These are phyloP conservation scores for Abrus pulchellus DNA, from an alignment of 306 rosid species.

Conservation along the genomic window DNA sequence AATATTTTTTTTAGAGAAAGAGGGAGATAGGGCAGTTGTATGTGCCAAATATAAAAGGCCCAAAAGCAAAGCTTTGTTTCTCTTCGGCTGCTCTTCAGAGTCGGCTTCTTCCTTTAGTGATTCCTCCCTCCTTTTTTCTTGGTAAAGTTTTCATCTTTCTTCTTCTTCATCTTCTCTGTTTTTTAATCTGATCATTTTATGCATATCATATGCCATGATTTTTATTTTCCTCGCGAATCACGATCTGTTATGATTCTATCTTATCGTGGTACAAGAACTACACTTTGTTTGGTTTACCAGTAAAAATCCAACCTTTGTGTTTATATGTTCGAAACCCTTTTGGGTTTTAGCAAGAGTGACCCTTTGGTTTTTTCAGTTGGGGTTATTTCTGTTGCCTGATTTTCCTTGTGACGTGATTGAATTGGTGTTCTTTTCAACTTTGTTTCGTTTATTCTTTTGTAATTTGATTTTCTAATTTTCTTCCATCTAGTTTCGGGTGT, in stretches of 20 bases:
- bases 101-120: background rate
- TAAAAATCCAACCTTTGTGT: background rate
- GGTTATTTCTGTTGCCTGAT: background rate
- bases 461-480: background rate
- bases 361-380: background rate
- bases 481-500: background rate
- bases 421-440: background rate
- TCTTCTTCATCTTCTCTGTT: background rate
- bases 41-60: conserved; percentile 30
- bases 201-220: background rate
- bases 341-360: background rate
- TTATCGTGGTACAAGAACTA: background rate
- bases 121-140: background rate
- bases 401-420: background rate
- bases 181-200: background rate
- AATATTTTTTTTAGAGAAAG: background rate
- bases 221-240: background rate
- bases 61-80: background rate
- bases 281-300: background rate
- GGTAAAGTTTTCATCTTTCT: conserved; percentile 22
- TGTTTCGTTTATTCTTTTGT: background rate
- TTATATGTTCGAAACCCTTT: conserved; percentile 4
- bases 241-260: conserved; percentile 42
- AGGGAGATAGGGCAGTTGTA: conserved; percentile 28
- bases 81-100: background rate